Base-by-base conservation (phyloP, 306 rosid genomes). In the Malus orientalis region DNA sequence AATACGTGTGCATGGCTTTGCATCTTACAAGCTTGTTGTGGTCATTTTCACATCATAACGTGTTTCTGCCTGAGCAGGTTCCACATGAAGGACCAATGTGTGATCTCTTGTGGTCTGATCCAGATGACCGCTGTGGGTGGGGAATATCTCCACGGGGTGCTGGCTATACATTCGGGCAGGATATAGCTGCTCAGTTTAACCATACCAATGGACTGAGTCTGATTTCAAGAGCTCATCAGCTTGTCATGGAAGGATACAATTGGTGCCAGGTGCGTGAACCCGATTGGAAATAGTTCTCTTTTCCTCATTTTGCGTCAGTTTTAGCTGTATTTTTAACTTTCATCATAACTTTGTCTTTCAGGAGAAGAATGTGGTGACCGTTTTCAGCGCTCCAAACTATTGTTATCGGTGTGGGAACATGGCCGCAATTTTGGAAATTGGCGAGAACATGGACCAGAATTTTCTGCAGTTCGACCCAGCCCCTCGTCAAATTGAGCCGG, bases 61-160 rank as follows among this genome's bases (percentile, higher is more conserved):
- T 73, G 18, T 58, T 38, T 74, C 15, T 72, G 79, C 76, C 27
- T 75, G 80, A 75, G 44, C 82, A 94, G 98, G 97, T 92, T 84
- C 98, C 98, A 11, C 98, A 95, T 54, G 98, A 95, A 89, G 98
- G 98, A 74, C 98, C 98, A 3, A 95, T 95, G 98, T 95, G 98
- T 69, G 98, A 95, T 70, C 96, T 95, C 72, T 85, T 95, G 75
- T 95, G 98, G 98, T 95, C 98, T 71, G 98, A 95, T 85, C 98
- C 98, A 15, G 98, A 95, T 76, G 98, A 95, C 81, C 96, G 98
- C 15, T 95, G 98, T 82, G 98, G 98, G 76, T 95, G 98, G 98
- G 98, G 98, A 80, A 95, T 95, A 85, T 95, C 98, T 69, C 97
- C 98, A 18, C 97, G 98, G 69, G 98, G 98, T 66, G 98, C 98